Conservation (phyloP, 2,329 filamentous ascomycete genomes). For the Ceratocystis ficicola region DNA sequence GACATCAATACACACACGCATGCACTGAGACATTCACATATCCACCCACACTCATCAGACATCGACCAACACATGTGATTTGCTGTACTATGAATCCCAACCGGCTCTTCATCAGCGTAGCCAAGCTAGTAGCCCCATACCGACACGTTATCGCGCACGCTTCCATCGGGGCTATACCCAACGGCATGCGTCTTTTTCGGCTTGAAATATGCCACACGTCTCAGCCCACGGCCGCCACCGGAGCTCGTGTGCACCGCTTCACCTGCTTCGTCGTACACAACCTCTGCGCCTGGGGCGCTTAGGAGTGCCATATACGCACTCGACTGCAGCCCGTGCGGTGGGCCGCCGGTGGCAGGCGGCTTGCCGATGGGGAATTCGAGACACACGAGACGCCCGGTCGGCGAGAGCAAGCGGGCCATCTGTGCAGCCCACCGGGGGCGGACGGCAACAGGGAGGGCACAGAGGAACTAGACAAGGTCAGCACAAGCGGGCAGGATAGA, state of each 20-base stretch:
- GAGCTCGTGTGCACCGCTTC: constrained; percentile 20
- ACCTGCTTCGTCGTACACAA: constrained; percentile 44
- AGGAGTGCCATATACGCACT: constrained; percentile 62
- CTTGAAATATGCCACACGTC: constrained; percentile 29
- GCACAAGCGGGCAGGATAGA: no score
- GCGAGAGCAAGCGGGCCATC: constrained; percentile 39
- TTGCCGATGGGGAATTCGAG: constrained; percentile 72
- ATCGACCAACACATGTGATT: no score
- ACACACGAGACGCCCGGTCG: constrained; percentile 44
- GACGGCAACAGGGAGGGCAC: constrained; percentile 43
- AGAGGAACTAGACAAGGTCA: constrained; percentile 41
- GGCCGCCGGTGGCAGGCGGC: constrained; percentile 50
- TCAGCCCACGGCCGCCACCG: constrained; percentile 4
- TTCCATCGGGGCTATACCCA: constrained; percentile 36
- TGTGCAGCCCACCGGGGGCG: constrained; percentile 43
- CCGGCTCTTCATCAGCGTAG: not conserved
- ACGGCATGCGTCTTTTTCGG: constrained; percentile 39
- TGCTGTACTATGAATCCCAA: no score
- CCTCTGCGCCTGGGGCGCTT: constrained; percentile 52
- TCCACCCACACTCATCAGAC: not conserved
- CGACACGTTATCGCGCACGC: constrained; percentile 41
- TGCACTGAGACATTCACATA: not conserved
- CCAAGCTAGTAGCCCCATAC: constrained; percentile 36
- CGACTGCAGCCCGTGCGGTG: constrained; percentile 59
- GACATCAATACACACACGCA: not conserved